Base-by-base conservation (phyloP, 768 basidiomycete species). In the Hypsizygus marmoreus region DNA sequence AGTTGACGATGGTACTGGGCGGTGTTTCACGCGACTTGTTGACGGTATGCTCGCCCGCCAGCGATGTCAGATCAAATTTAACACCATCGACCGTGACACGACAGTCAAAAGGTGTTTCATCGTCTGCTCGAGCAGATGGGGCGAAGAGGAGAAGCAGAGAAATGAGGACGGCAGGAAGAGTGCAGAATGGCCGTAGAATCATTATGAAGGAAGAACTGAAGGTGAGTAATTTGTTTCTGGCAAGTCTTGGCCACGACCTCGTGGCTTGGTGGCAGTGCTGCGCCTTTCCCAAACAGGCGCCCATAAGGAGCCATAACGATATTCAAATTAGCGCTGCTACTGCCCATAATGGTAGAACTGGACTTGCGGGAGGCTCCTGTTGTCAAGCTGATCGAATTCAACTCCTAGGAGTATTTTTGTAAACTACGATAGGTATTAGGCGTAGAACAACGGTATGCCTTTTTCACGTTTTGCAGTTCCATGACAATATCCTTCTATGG, bases 1-100 rank as follows among this genome's bases (percentile, higher is more conserved):
- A 70, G 51, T 91, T 84, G 6, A 75, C 45, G 57, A 75, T 81
- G 9, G 57, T 69, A n/a, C 76, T 84, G 22, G 91, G 91, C 4
- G 87, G 88, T 23, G 76, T 73, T 7, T 74, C 63, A 35, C 81
- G 75, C 40, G 73, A 80, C 37, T 76, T 74, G 45, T 63, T 73
- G 39, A 80, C 61, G 11, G 65, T 68, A 44, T 80, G 75, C 56
- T 75, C 74, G 36, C 80, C 82, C 25, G 61, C 64, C 25, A 91
- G 71, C 14, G 60, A 45, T 14, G 72, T 80, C 38, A 91, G 67
- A 67, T 92, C 84, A 57, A 81, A 91, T 29, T 70, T 76, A 49
- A 62, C 46, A 43, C 65, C 70, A 34, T 68, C 73, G 25, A 68
- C 54, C 53, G 57, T 40, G 61, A 71, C 48, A 62, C 61, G 66